Conservation (phyloP, 2,329 filamentous ascomycete genomes). For the Aspergillus floridensis region DNA sequence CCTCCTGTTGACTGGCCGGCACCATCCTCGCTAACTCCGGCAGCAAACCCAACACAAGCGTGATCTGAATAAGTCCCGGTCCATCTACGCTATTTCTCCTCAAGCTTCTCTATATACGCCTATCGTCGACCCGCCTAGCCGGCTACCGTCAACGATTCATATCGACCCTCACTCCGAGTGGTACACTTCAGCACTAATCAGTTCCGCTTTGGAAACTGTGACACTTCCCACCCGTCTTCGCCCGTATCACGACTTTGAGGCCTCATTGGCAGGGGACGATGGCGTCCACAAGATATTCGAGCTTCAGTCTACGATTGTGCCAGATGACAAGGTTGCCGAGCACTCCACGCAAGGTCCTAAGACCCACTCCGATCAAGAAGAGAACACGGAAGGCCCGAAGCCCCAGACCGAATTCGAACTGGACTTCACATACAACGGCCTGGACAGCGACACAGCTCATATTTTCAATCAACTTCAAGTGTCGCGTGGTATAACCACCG, state of each 20-base stretch:
- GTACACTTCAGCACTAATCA: conserved; percentile 75
- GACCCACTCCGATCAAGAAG: conserved; percentile 3
- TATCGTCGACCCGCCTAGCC: conserved; percentile 60
- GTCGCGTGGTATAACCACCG: conserved; percentile 26
- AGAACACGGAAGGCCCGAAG: conserved; percentile 17
- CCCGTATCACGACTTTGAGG: conserved; percentile 36
- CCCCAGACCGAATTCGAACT: conserved; percentile 35
- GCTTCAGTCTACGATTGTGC: conserved; percentile 64
- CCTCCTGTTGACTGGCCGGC: too few relatives aligned
- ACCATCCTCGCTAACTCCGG: not conserved
- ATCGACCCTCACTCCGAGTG: conserved; percentile 67
- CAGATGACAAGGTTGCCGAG: conserved; percentile 12
- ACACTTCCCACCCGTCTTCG: conserved; percentile 67
- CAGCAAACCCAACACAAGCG: conserved; percentile 61
- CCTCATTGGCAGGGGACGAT: conserved; percentile 53
- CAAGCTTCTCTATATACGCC: conserved; percentile 78
- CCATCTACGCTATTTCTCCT: conserved; percentile 65
- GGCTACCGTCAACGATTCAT: conserved; percentile 56
- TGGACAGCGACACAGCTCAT: conserved; percentile 24
- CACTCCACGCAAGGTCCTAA: not conserved
- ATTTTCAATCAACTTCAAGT: conserved; percentile 39
- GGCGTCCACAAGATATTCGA: conserved; percentile 79
- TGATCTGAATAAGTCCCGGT: conserved; percentile 70
- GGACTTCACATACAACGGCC: conserved; percentile 37
- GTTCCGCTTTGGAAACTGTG: conserved; percentile 72